Conservation (phyloP, 108 stramenopile species). For the Nannochloropsis gaditana region DNA sequence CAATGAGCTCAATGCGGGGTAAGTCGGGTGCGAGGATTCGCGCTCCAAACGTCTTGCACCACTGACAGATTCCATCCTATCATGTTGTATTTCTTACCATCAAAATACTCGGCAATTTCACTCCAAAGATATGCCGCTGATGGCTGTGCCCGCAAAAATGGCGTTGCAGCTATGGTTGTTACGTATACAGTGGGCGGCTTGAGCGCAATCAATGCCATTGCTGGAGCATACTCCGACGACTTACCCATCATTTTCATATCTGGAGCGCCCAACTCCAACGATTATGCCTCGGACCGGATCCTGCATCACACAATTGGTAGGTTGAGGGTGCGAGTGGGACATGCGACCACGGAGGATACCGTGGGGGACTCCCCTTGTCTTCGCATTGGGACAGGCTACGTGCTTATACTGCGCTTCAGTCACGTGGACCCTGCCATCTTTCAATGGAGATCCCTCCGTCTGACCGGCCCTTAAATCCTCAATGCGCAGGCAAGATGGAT, state of each 20-base stretch:
- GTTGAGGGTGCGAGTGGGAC: neutral
- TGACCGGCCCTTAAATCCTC: no score
- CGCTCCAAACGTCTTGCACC: no score
- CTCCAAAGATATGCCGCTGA: neutral
- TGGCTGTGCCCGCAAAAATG: neutral
- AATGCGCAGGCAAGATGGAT: neutral
- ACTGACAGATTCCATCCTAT: no score
- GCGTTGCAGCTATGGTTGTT: neutral
- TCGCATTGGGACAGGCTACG: no score
- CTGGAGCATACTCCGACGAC: conserved; percentile 30
- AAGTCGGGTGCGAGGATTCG: neutral
- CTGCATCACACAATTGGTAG: conserved; percentile 34
- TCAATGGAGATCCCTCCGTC: neutral
- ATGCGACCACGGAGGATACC: no score
- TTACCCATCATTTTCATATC: conserved; percentile 23
- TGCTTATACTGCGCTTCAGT: neutral
- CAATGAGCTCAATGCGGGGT: conserved; percentile 38
- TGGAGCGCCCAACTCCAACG: conserved; percentile 26
- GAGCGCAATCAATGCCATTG: conserved; percentile 29
- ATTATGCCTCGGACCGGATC: neutral
- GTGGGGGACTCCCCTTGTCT: no score
- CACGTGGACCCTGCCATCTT: neutral
- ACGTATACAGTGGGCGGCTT: conserved; percentile 22
- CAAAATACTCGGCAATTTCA: neutral
- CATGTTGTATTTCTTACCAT: no score